Percentiles rank a stretch among this genome's conserved stretches.
These are phyloP conservation scores for Periconia macrospinosa DNA, from an alignment of 2,329 filamentous ascomycete genomes.

Conservation along the genomic window DNA sequence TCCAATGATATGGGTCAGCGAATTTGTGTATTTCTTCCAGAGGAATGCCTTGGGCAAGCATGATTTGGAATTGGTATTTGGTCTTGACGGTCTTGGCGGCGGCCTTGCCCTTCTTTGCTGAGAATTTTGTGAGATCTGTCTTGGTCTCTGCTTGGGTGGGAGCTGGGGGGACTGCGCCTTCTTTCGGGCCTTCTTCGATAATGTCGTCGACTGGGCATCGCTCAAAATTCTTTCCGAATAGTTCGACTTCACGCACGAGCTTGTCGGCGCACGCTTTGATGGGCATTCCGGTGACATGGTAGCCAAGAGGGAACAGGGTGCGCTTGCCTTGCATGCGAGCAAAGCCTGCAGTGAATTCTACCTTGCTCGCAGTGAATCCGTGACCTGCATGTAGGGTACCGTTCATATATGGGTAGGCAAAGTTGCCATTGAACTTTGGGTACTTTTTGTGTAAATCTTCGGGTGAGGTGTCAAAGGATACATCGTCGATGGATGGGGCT, in stretches of 20 bases:
- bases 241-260: conserved; percentile 82
- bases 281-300: conserved; percentile 90
- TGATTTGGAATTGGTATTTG: conserved; percentile 96
- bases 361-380: conserved; percentile 87
- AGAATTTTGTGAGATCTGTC: conserved; percentile 88
- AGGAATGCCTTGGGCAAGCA: conserved; percentile 87
- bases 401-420: conserved; percentile 61
- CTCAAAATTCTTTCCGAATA: conserved; percentile 87
- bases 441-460: conserved; percentile 76
- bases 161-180: conserved; percentile 54
- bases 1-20: conserved; percentile 88
- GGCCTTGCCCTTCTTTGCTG: conserved; percentile 75
- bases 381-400: conserved; percentile 79
- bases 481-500: conserved; percentile 77
- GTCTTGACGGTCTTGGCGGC: conserved; percentile 86
- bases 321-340: conserved; percentile 89
- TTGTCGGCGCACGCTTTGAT: conserved; percentile 99
- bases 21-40: conserved; percentile 90
- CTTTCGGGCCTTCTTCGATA: conserved; percentile 50
- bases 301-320: conserved; percentile 86
- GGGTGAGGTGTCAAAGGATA: conserved; percentile 72
- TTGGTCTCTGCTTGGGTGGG: conserved; percentile 67
- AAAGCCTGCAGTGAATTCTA: conserved; percentile 88
- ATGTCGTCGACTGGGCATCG: conserved; percentile 57
- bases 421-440: conserved; percentile 88